A percentile compares a stretch with the other conserved stretches of the same genome.
Evolutionary conservation across 2,329 filamentous ascomycete genomes (phyloP).

Genomic region (Penicillium corylophilum): DNA sequence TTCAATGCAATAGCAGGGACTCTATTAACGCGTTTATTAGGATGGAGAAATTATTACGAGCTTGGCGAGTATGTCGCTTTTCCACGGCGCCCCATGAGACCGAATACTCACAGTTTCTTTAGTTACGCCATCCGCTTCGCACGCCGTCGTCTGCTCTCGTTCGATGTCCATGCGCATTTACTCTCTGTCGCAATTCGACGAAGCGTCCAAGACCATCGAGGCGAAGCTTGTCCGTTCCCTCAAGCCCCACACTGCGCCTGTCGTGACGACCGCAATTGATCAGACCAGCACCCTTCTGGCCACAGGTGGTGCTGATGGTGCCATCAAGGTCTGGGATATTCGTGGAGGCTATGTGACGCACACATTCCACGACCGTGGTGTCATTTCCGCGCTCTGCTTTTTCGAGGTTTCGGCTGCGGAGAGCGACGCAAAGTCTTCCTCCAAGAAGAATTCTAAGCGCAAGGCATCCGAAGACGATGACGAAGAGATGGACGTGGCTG

Average conservation of each 20-base stretch:
- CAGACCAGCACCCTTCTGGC: slow-evolving; percentile 84
- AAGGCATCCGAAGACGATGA: slow-evolving; percentile 29
- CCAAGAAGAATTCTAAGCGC: slow-evolving; percentile 48
- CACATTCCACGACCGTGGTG: slow-evolving; percentile 87
- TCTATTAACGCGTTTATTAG: slow-evolving; percentile 41
- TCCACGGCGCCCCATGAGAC: neutral
- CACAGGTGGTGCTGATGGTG: slow-evolving; percentile 88
- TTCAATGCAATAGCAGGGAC: slow-evolving; percentile 6
- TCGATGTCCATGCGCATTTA: slow-evolving; percentile 97
- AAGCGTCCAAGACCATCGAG: slow-evolving; percentile 59
- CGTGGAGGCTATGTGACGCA: slow-evolving; percentile 86
- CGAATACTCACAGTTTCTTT: slow-evolving; percentile 13
- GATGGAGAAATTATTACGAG: slow-evolving; percentile 60
- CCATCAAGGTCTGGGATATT: slow-evolving; percentile 97
- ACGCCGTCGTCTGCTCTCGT: slow-evolving; percentile 86
- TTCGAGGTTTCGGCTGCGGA: slow-evolving; percentile 67
- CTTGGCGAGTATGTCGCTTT: slow-evolving; percentile 39
- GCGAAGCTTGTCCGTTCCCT: slow-evolving; percentile 72
- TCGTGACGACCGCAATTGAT: slow-evolving; percentile 82
- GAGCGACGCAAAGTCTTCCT: slow-evolving; percentile 34
- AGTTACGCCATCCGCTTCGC: slow-evolving; percentile 86
- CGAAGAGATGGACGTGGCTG: slow-evolving; percentile 46
- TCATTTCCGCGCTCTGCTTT: slow-evolving; percentile 88
- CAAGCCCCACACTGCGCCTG: slow-evolving; percentile 87
- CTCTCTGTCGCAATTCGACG: slow-evolving; percentile 61